A percentile compares a stretch with the other conserved stretches of the same genome.
phyloP scores from a whole-genome alignment of 257 asterid species.

The Nicotiana paniculata region DNA sequence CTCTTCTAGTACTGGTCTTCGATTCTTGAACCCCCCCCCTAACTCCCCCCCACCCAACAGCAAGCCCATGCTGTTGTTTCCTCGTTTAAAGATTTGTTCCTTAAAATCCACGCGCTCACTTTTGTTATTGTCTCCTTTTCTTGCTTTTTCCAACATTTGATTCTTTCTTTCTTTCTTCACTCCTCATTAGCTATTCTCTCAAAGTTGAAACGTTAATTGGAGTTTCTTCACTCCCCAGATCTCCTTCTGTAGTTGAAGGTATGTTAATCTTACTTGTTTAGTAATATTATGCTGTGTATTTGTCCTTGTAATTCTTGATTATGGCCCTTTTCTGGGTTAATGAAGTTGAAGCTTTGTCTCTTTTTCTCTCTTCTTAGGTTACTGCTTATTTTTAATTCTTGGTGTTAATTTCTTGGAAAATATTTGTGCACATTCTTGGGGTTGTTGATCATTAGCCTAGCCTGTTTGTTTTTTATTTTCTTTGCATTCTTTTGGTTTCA shows the following conservation, averaged over 20 bases:
- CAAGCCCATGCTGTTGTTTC: conserved; percentile 2
- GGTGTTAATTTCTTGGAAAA: not conserved
- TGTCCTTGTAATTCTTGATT: not conserved
- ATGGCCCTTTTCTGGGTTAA: not conserved
- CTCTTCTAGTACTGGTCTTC: too few relatives aligned
- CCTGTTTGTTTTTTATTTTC: not conserved
- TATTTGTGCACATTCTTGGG: not conserved
- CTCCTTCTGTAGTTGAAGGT: conserved; percentile 9
- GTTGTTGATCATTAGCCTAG: not conserved
- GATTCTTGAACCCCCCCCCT: too few relatives aligned
- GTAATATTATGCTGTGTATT: conserved; percentile 1
- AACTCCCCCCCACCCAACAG: conserved; percentile 17
- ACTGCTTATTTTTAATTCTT: not conserved
- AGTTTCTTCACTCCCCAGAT: conserved; percentile 14
- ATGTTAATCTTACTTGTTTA: not conserved
- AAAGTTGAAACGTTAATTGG: not conserved
- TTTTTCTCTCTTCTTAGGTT: not conserved
- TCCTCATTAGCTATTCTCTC: not conserved
- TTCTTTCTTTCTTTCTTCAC: not conserved
- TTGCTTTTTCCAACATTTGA: not conserved
- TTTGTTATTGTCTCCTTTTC: conserved; percentile 6
- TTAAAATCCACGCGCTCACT: conserved; percentile 19
- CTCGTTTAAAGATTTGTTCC: not conserved
- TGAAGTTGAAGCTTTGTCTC: not conserved
- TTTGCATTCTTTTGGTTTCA: not conserved